Conservation (phyloP, 2,329 filamentous ascomycete species). For the Xylariaceae sp. region DNA sequence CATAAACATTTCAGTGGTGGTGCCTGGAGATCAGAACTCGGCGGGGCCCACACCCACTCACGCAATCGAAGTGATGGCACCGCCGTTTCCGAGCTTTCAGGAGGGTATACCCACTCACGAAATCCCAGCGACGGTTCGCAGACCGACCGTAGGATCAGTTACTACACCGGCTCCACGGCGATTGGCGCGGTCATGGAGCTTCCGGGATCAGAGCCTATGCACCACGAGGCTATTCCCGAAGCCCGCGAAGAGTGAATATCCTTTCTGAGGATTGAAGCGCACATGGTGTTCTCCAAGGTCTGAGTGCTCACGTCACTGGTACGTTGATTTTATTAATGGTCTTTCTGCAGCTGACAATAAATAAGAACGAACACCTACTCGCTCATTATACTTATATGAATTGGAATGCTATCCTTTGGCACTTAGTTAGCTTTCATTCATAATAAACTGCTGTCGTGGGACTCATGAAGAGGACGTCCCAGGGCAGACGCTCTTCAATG, state of each 20-base stretch:
- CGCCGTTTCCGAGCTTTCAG: not conserved
- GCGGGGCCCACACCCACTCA: not conserved
- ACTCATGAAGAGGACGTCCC: too few relatives aligned
- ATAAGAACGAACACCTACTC: too few relatives aligned
- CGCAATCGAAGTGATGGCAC: not conserved
- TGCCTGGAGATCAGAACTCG: not conserved
- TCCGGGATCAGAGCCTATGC: not conserved
- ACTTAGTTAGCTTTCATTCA: too few relatives aligned
- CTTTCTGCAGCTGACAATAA: too few relatives aligned
- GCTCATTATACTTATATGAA: too few relatives aligned
- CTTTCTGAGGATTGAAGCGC: too few relatives aligned
- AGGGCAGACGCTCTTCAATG: too few relatives aligned
- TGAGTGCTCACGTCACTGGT: too few relatives aligned
- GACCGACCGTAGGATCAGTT: not conserved
- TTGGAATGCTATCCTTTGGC: too few relatives aligned
- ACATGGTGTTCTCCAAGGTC: too few relatives aligned
- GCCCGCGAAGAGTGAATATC: not conserved
- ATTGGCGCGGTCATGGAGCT: not conserved
- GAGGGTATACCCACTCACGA: not conserved
- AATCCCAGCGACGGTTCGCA: not conserved
- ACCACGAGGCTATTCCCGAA: not conserved
- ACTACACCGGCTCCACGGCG: not conserved
- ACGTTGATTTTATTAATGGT: too few relatives aligned
- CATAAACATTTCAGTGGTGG: not conserved
- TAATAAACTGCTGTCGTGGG: too few relatives aligned